A percentile compares a stretch with the other conserved stretches of the same genome.
Evolutionary conservation across 2,329 filamentous ascomycete genomes (phyloP).

Genomic region (Ascomycota sp.): DNA sequence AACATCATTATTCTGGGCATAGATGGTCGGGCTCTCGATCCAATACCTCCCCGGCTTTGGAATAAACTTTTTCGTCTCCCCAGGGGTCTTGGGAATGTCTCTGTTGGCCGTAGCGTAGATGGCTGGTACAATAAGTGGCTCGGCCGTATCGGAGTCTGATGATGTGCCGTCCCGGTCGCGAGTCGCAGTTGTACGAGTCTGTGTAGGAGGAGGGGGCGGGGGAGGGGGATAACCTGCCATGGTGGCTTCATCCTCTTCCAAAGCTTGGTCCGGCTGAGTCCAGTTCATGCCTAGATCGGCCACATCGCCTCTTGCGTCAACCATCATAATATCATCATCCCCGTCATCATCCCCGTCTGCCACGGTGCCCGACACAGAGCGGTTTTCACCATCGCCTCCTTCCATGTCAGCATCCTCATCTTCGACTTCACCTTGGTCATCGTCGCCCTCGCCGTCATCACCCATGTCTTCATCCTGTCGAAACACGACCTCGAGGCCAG

Average conservation of each 20-base stretch:
- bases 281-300: slow-evolving; percentile 27
- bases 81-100: slow-evolving; percentile 66
- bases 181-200: slow-evolving; percentile 17
- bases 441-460: slow-evolving; percentile 14
- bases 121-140: slow-evolving; percentile 38
- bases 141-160: slow-evolving; percentile 47
- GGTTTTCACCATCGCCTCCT: slow-evolving; percentile 15
- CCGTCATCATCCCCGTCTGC: slow-evolving; percentile 23
- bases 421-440: slow-evolving; percentile 39
- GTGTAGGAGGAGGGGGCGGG: slow-evolving; percentile 36
- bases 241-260: slow-evolving; percentile 57
- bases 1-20: slow-evolving; percentile 36
- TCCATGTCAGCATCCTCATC: slow-evolving; percentile 28
- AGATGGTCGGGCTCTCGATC: slow-evolving; percentile 57
- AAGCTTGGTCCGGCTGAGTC: slow-evolving; percentile 36
- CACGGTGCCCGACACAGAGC: slow-evolving; percentile 11
- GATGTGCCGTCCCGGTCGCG: slow-evolving; percentile 41
- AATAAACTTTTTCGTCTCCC: slow-evolving; percentile 22
- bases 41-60: slow-evolving; percentile 60
- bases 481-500: slow-evolving; percentile 9
- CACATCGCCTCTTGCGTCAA: slow-evolving; percentile 25
- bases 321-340: slow-evolving; percentile 35
- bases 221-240: slow-evolving; percentile 49
- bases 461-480: slow-evolving; percentile 9
- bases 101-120: slow-evolving; percentile 42